Evolutionary conservation across 768 basidiomycete genomes (phyloP).

Genomic region (Rubroboletus satanas): DNA sequence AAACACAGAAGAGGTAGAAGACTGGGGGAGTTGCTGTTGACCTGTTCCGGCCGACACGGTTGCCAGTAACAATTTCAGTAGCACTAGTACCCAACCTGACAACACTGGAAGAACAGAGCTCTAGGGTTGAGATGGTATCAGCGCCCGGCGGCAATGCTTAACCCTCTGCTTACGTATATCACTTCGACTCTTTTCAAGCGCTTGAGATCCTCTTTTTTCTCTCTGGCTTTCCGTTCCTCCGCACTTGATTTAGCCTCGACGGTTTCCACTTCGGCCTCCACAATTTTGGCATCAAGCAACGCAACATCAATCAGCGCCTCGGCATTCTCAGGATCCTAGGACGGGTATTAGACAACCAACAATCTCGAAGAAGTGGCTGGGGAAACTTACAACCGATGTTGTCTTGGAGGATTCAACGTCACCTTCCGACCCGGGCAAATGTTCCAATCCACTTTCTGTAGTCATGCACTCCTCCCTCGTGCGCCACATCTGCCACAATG

Average conservation of each 20-base stretch:
- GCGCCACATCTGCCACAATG: constrained; percentile 92
- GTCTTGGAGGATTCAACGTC: constrained; percentile 51
- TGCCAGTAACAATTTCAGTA: constrained; percentile 88
- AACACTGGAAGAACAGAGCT: constrained; percentile 78
- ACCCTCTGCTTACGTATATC: constrained; percentile 71
- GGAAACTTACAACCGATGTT: constrained; percentile 36
- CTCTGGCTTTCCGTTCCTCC: constrained; percentile 61
- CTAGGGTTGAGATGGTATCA: constrained; percentile 39
- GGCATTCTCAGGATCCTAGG: constrained; percentile 53
- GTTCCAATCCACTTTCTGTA: constrained; percentile 86
- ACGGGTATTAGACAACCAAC: constrained; percentile 1
- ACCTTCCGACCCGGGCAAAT: constrained; percentile 65
- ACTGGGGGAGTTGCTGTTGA: constrained; percentile 53
- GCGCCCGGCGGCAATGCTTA: background rate
- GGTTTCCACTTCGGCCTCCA: constrained; percentile 55
- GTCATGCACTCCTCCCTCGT: constrained; percentile 94
- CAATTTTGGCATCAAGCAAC: constrained; percentile 66
- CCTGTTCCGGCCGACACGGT: constrained; percentile 82
- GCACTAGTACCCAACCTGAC: constrained; percentile 87
- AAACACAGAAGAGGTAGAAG: constrained; percentile 66
- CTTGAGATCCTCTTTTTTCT: constrained; percentile 76
- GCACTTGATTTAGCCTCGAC: constrained; percentile 44
- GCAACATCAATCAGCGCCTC: constrained; percentile 74
- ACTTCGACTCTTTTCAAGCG: constrained; percentile 86
- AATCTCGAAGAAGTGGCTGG: background rate